Percentiles rank a stretch among this genome's conserved stretches.
phyloP scores from a whole-genome alignment of 768 basidiomycete genomes.

The Boletales sp. region DNA sequence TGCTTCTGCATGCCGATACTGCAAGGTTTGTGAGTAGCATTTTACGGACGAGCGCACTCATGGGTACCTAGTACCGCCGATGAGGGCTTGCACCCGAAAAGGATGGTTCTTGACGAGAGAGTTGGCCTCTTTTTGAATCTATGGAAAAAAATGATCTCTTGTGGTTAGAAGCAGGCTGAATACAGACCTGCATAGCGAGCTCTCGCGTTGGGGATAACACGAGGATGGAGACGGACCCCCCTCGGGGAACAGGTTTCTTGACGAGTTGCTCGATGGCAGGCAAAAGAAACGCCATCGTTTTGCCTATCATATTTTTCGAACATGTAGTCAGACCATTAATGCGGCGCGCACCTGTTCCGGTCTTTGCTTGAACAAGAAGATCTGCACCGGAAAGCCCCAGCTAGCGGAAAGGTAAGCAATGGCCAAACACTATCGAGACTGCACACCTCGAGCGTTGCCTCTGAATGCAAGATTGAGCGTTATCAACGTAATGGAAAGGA shows the following conservation, averaged over 20 bases:
- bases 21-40: constrained; percentile 1
- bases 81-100: constrained; percentile 45
- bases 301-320: constrained; percentile 35
- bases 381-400: constrained; percentile 41
- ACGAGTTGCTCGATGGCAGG: constrained; percentile 68
- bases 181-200: constrained; percentile 65
- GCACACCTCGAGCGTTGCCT: constrained; percentile 39
- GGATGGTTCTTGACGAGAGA: constrained; percentile 38
- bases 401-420: constrained; percentile 19
- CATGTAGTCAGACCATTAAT: background rate
- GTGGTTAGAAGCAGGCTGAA: background rate
- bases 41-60: background rate
- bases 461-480: constrained; percentile 16
- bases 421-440: background rate
- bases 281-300: constrained; percentile 74
- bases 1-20: constrained; percentile 27
- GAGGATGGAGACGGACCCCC: constrained; percentile 48
- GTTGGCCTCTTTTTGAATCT: constrained; percentile 63
- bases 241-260: constrained; percentile 34
- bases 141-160: constrained; percentile 26
- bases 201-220: constrained; percentile 75
- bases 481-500: background rate
- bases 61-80: constrained; percentile 52
- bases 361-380: constrained; percentile 52
- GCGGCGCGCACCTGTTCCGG: constrained; percentile 52